Evolutionary conservation across 345 rosid genomes (phyloP).

Genomic region (Arabidopsis thaliana): DNA sequence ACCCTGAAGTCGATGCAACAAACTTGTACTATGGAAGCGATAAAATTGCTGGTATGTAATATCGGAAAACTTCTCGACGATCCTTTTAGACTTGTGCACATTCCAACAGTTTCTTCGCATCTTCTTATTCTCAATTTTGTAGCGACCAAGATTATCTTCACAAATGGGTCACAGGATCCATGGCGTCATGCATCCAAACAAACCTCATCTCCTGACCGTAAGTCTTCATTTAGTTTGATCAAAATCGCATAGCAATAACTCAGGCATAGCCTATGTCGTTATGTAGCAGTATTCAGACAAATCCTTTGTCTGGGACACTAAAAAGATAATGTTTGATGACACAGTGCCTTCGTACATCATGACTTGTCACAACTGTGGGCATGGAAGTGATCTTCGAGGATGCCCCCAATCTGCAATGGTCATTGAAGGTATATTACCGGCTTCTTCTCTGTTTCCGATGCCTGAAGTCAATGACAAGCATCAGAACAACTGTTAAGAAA

Average conservation of each 20-base stretch:
- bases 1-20: constrained; percentile 84
- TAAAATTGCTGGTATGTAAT: constrained; percentile 69
- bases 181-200: constrained; percentile 99
- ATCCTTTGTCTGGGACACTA: neutral
- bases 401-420: constrained; percentile 84
- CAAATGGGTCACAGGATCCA: constrained; percentile 98
- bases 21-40: constrained; percentile 91
- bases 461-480: neutral
- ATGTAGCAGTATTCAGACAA: constrained; percentile 41
- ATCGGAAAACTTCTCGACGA: constrained; percentile 3
- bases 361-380: constrained; percentile 89
- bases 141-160: constrained; percentile 86
- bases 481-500: neutral
- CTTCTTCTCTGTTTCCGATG: neutral
- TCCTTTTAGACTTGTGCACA: constrained; percentile 23
- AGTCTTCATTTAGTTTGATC: constrained; percentile 40
- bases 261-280: neutral
- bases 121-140: constrained; percentile 36
- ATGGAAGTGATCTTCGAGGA: constrained; percentile 94
- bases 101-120: constrained; percentile 1
- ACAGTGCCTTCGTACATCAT: constrained; percentile 56
- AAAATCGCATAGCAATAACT: constrained; percentile 24
- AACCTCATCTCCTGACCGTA: constrained; percentile 77
- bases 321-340: constrained; percentile 17
- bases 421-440: constrained; percentile 61